Evolutionary conservation across 192 early-diverging fungal genomes (phyloP), one percentile per base, ranked within the genome.

Genomic region (Coemansia sp.): DNA sequence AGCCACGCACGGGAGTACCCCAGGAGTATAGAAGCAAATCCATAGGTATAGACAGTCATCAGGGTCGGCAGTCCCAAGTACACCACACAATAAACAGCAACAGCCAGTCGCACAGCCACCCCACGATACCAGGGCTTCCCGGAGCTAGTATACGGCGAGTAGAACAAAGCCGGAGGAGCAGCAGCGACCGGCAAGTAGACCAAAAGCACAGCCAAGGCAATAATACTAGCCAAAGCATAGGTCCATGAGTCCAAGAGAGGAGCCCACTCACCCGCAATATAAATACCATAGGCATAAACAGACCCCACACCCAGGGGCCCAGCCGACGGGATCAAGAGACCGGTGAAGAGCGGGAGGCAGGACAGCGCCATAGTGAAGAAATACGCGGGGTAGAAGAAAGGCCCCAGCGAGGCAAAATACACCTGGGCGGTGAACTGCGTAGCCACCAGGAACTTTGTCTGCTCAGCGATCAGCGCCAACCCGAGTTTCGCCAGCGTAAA

Each of bases 281-380:
- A 74, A 13, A 89, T 70, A 0, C 88, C 88, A 53, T 75, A 87
- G 6, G 84, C 50, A 42, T 87, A 89, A 31, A 88, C 83, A 0
- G 70, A 73, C 0, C 87, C 88, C 14, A 72, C 14, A 56, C 52
- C 86, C 53, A 56, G 62, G 3, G 67, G 39, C 7, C 47, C 53
- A 12, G 82, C 72, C 3, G 85, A 75, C 23, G 91, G 88, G 10
- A 94, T 86, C 63, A 94, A 82, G 3, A 85, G 82, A 2, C 89
- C 92, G 8, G 83, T 52, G 53, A 92, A 92, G 87, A 89, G 86
- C 0, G 91, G 91, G 4, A 87, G 75, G 10, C 85, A 68, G 2
- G 86, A 68, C 2, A 87, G 59, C 14, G 78, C 60, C 56, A 86
- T 65, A 4, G 77, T 53, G 47, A 82, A 82, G 33, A 70, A 59